Evolutionary conservation across 148 eudicot genomes (phyloP).

Genomic region (Limonium bicolor): DNA sequence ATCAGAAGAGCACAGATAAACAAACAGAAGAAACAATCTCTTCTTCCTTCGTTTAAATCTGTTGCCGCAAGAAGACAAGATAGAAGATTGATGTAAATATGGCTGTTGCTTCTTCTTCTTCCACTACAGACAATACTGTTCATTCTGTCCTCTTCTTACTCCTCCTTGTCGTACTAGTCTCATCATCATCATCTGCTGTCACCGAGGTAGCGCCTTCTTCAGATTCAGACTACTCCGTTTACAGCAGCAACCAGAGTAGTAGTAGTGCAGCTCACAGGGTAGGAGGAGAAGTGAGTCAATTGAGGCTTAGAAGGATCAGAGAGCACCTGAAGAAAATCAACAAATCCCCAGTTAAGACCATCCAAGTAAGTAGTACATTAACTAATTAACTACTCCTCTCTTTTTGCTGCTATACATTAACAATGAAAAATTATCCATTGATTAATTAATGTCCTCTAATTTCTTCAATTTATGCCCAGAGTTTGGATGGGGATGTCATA

Average conservation of each 20-base stretch:
- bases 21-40: too few relatives aligned
- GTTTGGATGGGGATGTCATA: constrained; percentile 83
- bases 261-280: constrained; percentile 24
- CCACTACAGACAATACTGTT: background rate
- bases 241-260: constrained; percentile 7
- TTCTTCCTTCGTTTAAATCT: too few relatives aligned
- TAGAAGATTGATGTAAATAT: background rate
- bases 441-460: background rate
- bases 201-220: constrained; percentile 1
- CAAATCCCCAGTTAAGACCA: constrained; percentile 65
- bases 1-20: too few relatives aligned
- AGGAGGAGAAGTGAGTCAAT: constrained; percentile 25
- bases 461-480: constrained; percentile 20
- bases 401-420: too few relatives aligned
- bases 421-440: too few relatives aligned
- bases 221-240: constrained; percentile 6
- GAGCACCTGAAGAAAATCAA: constrained; percentile 72
- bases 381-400: too few relatives aligned
- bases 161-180: background rate
- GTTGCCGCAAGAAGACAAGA: too few relatives aligned
- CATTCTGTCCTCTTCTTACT: background rate
- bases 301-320: constrained; percentile 30
- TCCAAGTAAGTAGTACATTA: constrained; percentile 40
- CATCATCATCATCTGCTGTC: background rate
- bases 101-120: background rate